These are phyloP conservation scores for Podaxis sp. DNA, from an alignment of 768 basidiomycete species.

Conservation along the genomic window DNA sequence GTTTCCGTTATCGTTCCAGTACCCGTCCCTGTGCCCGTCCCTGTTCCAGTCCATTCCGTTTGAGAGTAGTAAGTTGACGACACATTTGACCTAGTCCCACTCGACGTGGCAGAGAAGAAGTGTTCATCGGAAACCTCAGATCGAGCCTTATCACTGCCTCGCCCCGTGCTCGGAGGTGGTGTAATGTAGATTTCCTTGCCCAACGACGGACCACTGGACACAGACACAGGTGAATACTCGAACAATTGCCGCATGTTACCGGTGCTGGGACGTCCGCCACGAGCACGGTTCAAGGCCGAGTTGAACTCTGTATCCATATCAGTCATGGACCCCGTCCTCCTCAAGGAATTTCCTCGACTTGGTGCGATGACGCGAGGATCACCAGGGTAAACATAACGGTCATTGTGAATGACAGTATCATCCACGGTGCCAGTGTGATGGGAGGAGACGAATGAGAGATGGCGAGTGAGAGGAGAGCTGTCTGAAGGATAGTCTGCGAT, in stretches of 20 bases:
- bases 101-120: slow-evolving; percentile 40
- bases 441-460: slow-evolving; percentile 51
- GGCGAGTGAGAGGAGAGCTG: slow-evolving; percentile 35
- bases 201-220: slow-evolving; percentile 64
- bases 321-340: slow-evolving; percentile 62
- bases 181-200: slow-evolving; percentile 41
- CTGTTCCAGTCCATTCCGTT: slow-evolving; percentile 20
- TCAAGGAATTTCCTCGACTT: slow-evolving; percentile 39
- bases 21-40: slow-evolving; percentile 14
- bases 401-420: slow-evolving; percentile 66
- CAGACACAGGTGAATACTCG: slow-evolving; percentile 67
- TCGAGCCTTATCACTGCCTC: slow-evolving; percentile 31
- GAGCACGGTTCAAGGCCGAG: slow-evolving; percentile 47
- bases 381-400: slow-evolving; percentile 69
- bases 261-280: slow-evolving; percentile 37
- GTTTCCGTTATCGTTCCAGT: slow-evolving; percentile 2
- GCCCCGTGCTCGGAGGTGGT: slow-evolving; percentile 39
- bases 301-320: slow-evolving; percentile 61
- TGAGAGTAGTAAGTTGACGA: slow-evolving; percentile 40
- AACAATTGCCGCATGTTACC: slow-evolving; percentile 37
- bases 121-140: slow-evolving; percentile 37
- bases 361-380: slow-evolving; percentile 74
- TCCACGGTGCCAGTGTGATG: slow-evolving; percentile 71
- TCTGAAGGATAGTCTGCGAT: slow-evolving; percentile 55
- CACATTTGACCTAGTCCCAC: slow-evolving; percentile 28